Evolutionary conservation across 2,329 filamentous ascomycete species (phyloP), one percentile per base, ranked within the genome.

Genomic region (Aspergillus novofumigatus): DNA sequence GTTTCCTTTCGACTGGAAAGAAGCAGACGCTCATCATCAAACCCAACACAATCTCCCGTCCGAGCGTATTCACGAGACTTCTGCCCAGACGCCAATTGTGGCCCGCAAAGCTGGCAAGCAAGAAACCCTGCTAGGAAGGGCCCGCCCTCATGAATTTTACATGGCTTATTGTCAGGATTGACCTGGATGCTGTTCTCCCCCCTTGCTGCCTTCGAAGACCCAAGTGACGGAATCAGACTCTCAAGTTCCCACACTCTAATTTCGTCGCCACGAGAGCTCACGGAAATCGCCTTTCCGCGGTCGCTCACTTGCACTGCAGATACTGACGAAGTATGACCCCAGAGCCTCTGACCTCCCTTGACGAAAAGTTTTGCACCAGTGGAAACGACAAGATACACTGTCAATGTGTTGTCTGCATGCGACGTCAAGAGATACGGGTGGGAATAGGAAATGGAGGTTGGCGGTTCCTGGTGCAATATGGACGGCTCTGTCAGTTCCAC

Each of bases 21-120:
- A 59, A 96, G 87, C n/a, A 96, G 89, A 76, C 91, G 91, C 73
- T 96, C 90, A 47, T 96, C 91, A 67, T 96, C 91, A 67, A 96
- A 96, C 0, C 90, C 91, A 8, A 96, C 86, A 84, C 89, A 93
- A 52, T 81, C 81, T 59, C 80, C 74, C 42, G 77, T 81, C 4
- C 80, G 70, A 4, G 75, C 72, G 14, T 77, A 62, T 49, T 78
- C 74, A 44, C 72, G 70, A 28, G 74, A 71, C 14, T 65, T 59
- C 51, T 75, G 68, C 6, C 72, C 64, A 53, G 75, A 63, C 6
- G 70, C 70, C 7, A 60, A 59, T 3, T 58, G 49, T 3, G 66
- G 55, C 23, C 57, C 58, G 50, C n/a, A 32, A 17, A 42, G 60
- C 62, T 29, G 71, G 65, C 28, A 60, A 62, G 26, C 42, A 25